Percentiles rank a stretch among this genome's conserved stretches.
Evolutionary conservation across 2,329 filamentous ascomycete species (phyloP).

Genomic region (Fusarium armeniacum): DNA sequence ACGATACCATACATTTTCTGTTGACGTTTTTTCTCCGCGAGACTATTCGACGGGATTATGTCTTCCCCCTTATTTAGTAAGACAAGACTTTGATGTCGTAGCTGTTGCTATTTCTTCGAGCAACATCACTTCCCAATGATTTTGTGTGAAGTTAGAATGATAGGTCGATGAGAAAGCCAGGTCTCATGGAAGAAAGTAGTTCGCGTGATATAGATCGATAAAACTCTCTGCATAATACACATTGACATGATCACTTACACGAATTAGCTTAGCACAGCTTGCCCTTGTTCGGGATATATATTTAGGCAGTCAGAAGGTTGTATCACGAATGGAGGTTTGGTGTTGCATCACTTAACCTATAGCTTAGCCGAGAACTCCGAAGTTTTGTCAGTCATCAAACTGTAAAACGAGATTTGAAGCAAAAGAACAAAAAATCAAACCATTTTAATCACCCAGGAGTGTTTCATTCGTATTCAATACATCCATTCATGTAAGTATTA

Average conservation of each 20-base stretch:
- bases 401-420: not conserved
- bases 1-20: not conserved
- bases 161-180: not conserved
- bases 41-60: not conserved
- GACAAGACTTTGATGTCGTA: not conserved
- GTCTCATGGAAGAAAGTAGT: not conserved
- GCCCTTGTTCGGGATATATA: not conserved
- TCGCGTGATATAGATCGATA: not conserved
- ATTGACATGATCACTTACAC: not conserved
- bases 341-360: not conserved
- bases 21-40: not conserved
- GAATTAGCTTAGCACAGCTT: not conserved
- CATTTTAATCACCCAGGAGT: fast-evolving
- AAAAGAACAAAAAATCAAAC: fast-evolving
- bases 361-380: not conserved
- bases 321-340: not conserved
- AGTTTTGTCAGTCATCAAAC: no score
- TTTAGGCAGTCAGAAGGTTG: not conserved
- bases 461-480: not conserved
- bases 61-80: not conserved
- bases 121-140: not conserved
- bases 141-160: not conserved
- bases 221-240: fast-evolving
- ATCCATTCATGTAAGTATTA: not conserved
- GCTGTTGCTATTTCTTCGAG: not conserved